These are phyloP conservation scores for Perkinsus chesapeaki DNA, from an alignment of 169 alveolate species.

Conservation along the genomic window DNA sequence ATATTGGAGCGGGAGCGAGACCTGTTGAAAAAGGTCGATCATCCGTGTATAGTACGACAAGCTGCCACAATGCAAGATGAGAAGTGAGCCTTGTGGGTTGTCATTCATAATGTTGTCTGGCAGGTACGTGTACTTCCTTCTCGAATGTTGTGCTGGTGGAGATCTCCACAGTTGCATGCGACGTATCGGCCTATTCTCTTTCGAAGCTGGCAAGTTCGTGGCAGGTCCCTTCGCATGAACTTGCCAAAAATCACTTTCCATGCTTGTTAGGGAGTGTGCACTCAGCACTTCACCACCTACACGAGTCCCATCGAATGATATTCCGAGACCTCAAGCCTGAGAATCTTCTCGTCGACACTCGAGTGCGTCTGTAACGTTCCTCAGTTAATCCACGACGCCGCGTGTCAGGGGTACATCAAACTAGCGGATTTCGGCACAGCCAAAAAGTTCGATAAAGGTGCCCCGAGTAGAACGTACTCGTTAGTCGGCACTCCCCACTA, in stretches of 20 bases:
- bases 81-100: neutral
- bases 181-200: neutral
- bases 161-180: neutral
- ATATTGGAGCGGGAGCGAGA: neutral
- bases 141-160: neutral
- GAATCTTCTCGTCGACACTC: neutral
- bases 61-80: neutral
- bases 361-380: neutral
- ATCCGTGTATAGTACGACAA: neutral
- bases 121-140: neutral
- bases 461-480: conserved; percentile 55
- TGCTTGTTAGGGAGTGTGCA: neutral
- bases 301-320: neutral
- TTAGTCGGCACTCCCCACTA: conserved; percentile 74
- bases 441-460: conserved; percentile 34
- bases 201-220: neutral
- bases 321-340: neutral
- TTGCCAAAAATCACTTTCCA: neutral
- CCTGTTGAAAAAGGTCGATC: neutral
- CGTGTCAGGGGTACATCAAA: conserved; percentile 53
- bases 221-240: neutral
- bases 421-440: conserved; percentile 69
- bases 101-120: neutral
- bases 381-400: neutral
- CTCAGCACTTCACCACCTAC: neutral